Conservation (phyloP, 176 grass and related monocot species). For the Oryza longistaminata region DNA sequence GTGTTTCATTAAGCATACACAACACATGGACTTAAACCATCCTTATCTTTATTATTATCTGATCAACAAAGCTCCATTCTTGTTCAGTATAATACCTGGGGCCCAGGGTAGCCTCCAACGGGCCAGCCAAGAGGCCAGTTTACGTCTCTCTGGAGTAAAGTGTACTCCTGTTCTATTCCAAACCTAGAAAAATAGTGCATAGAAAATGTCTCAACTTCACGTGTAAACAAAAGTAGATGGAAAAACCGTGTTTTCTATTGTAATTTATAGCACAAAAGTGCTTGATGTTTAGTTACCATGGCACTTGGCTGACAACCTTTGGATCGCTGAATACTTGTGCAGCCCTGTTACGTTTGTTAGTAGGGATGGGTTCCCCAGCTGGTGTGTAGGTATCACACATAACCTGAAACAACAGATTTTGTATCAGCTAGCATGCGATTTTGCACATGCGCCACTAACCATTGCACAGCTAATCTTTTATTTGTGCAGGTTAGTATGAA, state of each 20-base stretch:
- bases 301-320: conserved; percentile 75
- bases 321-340: conserved; percentile 76
- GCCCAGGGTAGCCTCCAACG: conserved; percentile 92
- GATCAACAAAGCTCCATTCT: conserved; percentile 12
- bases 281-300: conserved; percentile 63
- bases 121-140: conserved; percentile 99
- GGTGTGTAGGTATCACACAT: conserved; percentile 84
- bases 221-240: background rate
- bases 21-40: background rate
- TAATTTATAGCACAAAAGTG: background rate
- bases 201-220: conserved; percentile 2
- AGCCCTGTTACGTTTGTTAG: conserved; percentile 73
- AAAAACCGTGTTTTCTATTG: background rate
- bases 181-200: conserved; percentile 51
- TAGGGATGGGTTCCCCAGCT: conserved; percentile 71
- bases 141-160: conserved; percentile 79
- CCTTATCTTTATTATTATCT: background rate
- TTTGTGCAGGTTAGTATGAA: background rate
- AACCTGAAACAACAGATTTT: conserved; percentile 44
- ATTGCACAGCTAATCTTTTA: background rate
- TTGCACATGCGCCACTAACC: background rate
- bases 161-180: conserved; percentile 99
- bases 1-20: background rate
- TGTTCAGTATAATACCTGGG: conserved; percentile 66
- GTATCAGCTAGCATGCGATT: background rate